These are phyloP conservation scores for Stylonectria norvegica DNA, from an alignment of 2,329 filamentous ascomycete species.

Conservation along the genomic window DNA sequence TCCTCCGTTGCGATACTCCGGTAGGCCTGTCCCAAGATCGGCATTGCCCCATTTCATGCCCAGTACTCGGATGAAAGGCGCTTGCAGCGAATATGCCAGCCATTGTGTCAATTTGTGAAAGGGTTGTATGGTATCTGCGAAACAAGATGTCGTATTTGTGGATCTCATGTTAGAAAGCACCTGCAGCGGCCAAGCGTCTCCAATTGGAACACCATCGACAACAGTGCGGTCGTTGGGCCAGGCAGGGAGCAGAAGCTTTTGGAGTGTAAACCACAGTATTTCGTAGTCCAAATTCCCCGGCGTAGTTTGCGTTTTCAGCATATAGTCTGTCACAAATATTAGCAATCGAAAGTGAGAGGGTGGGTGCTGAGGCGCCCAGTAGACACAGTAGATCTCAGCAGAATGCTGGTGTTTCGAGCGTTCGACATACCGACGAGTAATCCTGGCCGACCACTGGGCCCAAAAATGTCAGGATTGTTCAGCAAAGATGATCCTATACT, in stretches of 20 bases:
- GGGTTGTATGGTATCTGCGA: conserved; percentile 39
- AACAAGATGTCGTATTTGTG: neutral
- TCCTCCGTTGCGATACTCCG: conserved; percentile 71
- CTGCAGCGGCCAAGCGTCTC: conserved; percentile 48
- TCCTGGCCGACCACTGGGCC: conserved; percentile 41
- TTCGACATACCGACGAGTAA: conserved; percentile 44
- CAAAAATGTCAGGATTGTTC: conserved; percentile 38
- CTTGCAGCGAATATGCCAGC: conserved; percentile 70
- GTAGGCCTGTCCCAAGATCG: conserved; percentile 61
- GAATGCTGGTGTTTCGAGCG: no score
- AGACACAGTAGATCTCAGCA: neutral
- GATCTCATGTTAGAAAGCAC: conserved; percentile 15
- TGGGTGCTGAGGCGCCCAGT: neutral
- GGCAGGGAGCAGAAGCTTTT: conserved; percentile 43
- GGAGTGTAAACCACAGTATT: conserved; percentile 41
- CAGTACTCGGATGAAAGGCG: conserved; percentile 55
- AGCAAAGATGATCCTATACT: conserved; percentile 42
- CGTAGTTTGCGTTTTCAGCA: conserved; percentile 30
- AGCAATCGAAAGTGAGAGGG: neutral
- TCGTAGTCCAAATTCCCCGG: conserved; percentile 35
- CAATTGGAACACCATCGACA: conserved; percentile 41
- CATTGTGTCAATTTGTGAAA: conserved; percentile 68
- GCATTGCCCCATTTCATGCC: conserved; percentile 49
- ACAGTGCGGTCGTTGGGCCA: conserved; percentile 53
- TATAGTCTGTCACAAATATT: conserved; percentile 33